Base-by-base conservation (phyloP, 129 eudicot genomes). In the Escallonia herrerae region DNA sequence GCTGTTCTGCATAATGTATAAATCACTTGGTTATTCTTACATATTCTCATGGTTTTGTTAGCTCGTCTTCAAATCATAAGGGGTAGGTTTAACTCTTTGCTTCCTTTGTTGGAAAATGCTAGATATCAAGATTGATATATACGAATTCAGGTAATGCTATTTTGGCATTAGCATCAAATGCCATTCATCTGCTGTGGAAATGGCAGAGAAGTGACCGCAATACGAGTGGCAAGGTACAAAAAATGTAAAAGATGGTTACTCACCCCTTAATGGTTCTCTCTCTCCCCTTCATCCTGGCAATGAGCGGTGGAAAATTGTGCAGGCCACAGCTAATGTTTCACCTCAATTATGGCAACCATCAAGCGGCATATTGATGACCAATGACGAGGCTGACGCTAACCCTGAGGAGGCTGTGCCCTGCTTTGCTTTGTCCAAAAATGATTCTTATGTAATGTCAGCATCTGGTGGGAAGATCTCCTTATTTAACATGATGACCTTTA, bases 331-430 rank as follows among this genome's bases (percentile, higher is more conserved):
- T 37, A 79, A 43, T 69, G 90, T 84, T 65, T 61, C 87, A 33
- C 95, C 97, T 43, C 93, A 82, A 62, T 64, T 90, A 64, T 90
- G 97, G 97, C 97, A 90, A 80, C 97, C 97, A 13, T 62, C 89
- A 51, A 90, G 95, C 57, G 97, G 97, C 58, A 87, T 82, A 68
- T 64, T 84, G 69, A 90, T 90, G 97, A 84, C 90, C 53, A 90
- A 90, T 70, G 94, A 87, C 33, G 77, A 74, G 33, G 56, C 81
- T 1, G 94, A 81, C 46, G 69, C 83, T 40, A 87, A 81, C 81
- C 77, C 86, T 22, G 97, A 91, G 64, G 97, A 91, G 60, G 82
- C 90, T 42, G 95, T 87, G 15, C 84, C 95, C 13, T 91, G 97
- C 84, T 87, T 91, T 87, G 95, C 95, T 38, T 78, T 91, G 74